These are phyloP conservation scores for Paraleonurus japonicus DNA, from an alignment of 257 asterid species.

Conservation along the genomic window DNA sequence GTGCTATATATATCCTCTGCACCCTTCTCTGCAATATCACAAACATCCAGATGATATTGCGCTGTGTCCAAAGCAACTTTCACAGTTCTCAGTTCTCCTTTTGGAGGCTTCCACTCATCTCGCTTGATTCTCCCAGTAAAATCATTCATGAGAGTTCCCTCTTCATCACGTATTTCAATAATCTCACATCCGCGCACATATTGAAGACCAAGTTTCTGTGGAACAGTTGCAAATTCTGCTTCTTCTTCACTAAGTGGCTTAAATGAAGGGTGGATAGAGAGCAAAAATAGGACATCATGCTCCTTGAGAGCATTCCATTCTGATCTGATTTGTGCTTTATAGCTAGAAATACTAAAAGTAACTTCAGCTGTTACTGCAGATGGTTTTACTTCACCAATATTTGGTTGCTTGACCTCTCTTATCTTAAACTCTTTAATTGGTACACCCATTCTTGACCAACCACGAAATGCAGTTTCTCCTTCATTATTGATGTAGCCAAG, in stretches of 20 bases:
- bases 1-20: constrained; percentile 83
- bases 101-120: constrained; percentile 99
- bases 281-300: constrained; percentile 93
- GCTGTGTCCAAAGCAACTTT: constrained; percentile 95
- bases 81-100: constrained; percentile 94
- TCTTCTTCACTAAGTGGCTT: constrained; percentile 93
- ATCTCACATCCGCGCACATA: constrained; percentile 98
- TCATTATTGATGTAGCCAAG: constrained; percentile 81
- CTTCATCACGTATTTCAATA: constrained; percentile 94
- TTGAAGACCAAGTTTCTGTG: constrained; percentile 92
- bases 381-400: constrained; percentile 97
- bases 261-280: constrained; percentile 81
- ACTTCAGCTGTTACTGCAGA: constrained; percentile 86
- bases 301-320: constrained; percentile 98
- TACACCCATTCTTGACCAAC: constrained; percentile 99
- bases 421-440: constrained; percentile 86
- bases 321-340: constrained; percentile 91
- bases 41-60: constrained; percentile 97
- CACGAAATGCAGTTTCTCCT: constrained; percentile 98
- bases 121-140: constrained; percentile 94
- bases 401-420: constrained; percentile 82
- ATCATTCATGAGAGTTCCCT: constrained; percentile 96
- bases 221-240: constrained; percentile 82
- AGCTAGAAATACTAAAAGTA: constrained; percentile 90
- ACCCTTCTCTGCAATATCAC: constrained; percentile 92